These are phyloP conservation scores for Trichophyton rubrum DNA, from an alignment of 2,329 filamentous ascomycete genomes.

Conservation along the genomic window DNA sequence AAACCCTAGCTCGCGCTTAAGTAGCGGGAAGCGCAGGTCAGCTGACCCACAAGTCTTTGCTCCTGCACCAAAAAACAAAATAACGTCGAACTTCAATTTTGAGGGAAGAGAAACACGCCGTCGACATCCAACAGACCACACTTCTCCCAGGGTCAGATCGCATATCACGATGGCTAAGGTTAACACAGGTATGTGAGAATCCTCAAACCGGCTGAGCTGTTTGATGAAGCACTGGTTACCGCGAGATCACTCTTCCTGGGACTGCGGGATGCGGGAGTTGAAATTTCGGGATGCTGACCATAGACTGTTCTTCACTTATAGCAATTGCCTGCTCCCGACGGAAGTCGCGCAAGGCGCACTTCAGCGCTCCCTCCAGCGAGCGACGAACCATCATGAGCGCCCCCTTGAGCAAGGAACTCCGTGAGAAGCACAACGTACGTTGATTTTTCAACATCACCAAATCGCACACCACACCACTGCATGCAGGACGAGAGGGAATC, in stretches of 20 bases:
- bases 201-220: not conserved
- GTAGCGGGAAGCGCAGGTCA: constrained; percentile 8
- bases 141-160: constrained; percentile 11
- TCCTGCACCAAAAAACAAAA: constrained; percentile 2
- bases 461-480: not conserved
- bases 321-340: constrained; percentile 62
- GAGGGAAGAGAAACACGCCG: constrained; percentile 7
- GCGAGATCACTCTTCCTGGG: not conserved
- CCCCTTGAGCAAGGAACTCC: constrained; percentile 88
- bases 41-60: constrained; percentile 14
- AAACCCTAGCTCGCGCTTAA: constrained; percentile 9
- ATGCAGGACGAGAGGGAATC: not conserved
- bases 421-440: constrained; percentile 95
- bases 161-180: constrained; percentile 20
- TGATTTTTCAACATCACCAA: not conserved
- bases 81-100: constrained; percentile 1
- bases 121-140: constrained; percentile 5
- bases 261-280: not conserved
- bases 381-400: constrained; percentile 97
- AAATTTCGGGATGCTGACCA: constrained; percentile 1
- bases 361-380: constrained; percentile 83
- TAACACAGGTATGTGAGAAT: constrained; percentile 20
- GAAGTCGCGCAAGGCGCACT: constrained; percentile 99
- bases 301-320: constrained; percentile 12
- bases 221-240: not conserved